Evolutionary conservation across 2,329 filamentous ascomycete genomes (phyloP).

Genomic region (Lachnellula willkommii): DNA sequence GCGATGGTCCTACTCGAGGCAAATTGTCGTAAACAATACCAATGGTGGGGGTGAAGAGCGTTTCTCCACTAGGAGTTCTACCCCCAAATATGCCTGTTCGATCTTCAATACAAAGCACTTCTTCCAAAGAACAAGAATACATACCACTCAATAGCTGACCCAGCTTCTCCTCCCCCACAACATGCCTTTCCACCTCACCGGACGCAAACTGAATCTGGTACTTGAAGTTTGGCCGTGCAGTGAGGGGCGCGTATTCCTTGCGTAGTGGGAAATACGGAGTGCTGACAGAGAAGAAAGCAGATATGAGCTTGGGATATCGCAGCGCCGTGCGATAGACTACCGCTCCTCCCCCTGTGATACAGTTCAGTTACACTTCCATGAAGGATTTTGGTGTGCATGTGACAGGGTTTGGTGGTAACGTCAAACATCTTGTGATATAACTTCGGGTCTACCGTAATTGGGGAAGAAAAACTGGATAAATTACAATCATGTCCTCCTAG

Average conservation of each 20-base stretch:
- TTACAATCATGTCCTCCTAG: slow-evolving; percentile 77
- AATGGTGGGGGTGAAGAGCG: slow-evolving; percentile 51
- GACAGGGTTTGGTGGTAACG: no score
- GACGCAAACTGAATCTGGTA: slow-evolving; percentile 81
- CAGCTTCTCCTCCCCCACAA: slow-evolving; percentile 53
- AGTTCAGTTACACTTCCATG: slow-evolving; percentile 34
- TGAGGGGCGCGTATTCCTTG: slow-evolving; percentile 48
- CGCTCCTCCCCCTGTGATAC: slow-evolving; percentile 60
- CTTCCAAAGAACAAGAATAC: slow-evolving; percentile 36
- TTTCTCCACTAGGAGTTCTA: slow-evolving; percentile 47
- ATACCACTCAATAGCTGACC: slow-evolving; percentile 65
- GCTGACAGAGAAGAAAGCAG: slow-evolving; percentile 72
- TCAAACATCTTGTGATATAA: no score
- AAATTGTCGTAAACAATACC: slow-evolving; percentile 64
- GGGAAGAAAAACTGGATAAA: not conserved
- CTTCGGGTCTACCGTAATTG: no score
- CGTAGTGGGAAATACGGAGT: slow-evolving; percentile 63
- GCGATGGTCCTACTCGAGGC: slow-evolving; percentile 48
- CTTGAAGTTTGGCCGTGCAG: slow-evolving; percentile 59
- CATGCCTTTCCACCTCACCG: slow-evolving; percentile 52
- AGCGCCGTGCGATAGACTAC: slow-evolving; percentile 70
- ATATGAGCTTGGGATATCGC: slow-evolving; percentile 67
- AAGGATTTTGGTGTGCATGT: no score
- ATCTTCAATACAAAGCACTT: no score
- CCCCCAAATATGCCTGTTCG: slow-evolving; percentile 60